Conservation (phyloP, 2,329 filamentous ascomycete species). For the Neocucurbitaria cava region DNA sequence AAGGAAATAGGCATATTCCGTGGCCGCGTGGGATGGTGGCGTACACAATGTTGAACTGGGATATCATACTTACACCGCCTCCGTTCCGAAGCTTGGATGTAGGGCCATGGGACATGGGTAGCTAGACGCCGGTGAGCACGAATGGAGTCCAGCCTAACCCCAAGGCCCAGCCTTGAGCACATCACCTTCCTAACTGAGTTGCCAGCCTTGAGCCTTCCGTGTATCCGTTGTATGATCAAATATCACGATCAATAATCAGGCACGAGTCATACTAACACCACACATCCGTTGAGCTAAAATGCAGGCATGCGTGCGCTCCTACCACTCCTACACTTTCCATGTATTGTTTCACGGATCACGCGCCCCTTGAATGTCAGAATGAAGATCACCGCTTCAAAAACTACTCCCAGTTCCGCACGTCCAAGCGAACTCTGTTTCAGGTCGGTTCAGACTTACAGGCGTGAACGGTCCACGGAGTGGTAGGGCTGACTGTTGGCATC, state of each 20-base stretch:
- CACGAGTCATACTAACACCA: background rate
- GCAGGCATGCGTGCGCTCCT: background rate
- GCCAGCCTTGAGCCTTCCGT: background rate
- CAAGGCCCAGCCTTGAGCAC: background rate
- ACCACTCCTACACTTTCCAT: background rate
- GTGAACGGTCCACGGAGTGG: background rate
- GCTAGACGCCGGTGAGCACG: background rate
- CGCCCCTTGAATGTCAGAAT: background rate
- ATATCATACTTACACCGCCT: background rate
- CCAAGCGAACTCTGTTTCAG: background rate
- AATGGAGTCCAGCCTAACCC: background rate
- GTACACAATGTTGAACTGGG: background rate
- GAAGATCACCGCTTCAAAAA: background rate
- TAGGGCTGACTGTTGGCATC: background rate
- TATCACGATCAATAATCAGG: too few species aligned
- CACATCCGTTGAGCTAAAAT: background rate
- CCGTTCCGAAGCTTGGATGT: background rate
- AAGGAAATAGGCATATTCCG: background rate
- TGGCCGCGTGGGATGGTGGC: background rate
- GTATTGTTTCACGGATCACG: background rate
- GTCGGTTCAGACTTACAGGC: background rate
- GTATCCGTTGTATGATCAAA: background rate
- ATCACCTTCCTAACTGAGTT: background rate
- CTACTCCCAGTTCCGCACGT: background rate
- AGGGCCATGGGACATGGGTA: background rate